phyloP scores from a whole-genome alignment of 306 rosid genomes.

The Pterocarpus santalinus region DNA sequence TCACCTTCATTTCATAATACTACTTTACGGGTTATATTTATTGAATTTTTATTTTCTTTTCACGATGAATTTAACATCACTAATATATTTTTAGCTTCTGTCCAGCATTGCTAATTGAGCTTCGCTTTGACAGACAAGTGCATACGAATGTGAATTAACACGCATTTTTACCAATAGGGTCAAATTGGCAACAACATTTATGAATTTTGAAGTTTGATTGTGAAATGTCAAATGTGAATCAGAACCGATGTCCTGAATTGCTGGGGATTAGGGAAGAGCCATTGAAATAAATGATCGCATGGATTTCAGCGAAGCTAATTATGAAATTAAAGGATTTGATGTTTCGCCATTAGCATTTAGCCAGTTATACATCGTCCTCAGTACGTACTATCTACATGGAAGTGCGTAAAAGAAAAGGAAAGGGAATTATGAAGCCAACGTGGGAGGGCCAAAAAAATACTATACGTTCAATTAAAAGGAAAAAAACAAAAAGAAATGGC shows the following conservation, averaged over 20 bases:
- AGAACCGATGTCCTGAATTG: conserved; percentile 43
- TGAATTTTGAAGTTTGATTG: background rate
- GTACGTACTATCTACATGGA: conserved; percentile 59
- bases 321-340: conserved; percentile 18
- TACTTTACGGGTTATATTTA: too few species aligned
- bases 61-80: background rate
- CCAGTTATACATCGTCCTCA: conserved; percentile 53
- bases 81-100: background rate
- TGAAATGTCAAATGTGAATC: background rate
- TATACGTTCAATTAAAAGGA: background rate
- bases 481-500: background rate
- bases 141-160: conserved; percentile 9
- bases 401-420: conserved; percentile 51
- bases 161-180: conserved; percentile 22
- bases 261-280: conserved; percentile 48
- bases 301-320: conserved; percentile 63
- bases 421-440: conserved; percentile 53
- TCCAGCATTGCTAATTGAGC: conserved; percentile 4
- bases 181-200: background rate
- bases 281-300: conserved; percentile 43
- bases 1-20: background rate
- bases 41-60: background rate
- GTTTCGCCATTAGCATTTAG: background rate
- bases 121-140: conserved; percentile 3
- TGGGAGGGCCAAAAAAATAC: conserved; percentile 7